Conservation (phyloP, 2,329 filamentous ascomycete species). For the Sarocladiaceae sp. region DNA sequence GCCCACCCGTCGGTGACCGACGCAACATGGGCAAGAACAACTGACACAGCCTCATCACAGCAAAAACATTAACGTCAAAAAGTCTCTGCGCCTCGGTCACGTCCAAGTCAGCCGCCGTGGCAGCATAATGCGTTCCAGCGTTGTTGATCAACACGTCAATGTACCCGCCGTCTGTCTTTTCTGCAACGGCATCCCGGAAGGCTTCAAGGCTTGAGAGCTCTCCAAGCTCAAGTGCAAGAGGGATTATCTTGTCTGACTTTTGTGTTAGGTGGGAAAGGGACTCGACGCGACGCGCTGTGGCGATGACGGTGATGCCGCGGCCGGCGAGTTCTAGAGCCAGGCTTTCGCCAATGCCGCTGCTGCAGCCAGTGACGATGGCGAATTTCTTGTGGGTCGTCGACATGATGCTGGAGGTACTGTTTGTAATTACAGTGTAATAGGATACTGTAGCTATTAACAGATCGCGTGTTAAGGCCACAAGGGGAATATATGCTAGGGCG, state of each 20-base stretch:
- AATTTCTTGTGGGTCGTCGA: background rate
- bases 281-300: constrained; percentile 12
- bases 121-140: constrained; percentile 14
- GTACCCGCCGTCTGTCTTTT: constrained; percentile 12
- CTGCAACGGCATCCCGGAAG: constrained; percentile 9
- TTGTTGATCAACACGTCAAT: constrained; percentile 15
- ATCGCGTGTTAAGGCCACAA: background rate
- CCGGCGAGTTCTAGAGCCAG: constrained; percentile 11
- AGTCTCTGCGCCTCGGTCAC: constrained; percentile 11
- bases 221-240: constrained; percentile 13
- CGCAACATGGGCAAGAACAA: constrained; percentile 13
- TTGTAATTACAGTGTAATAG: too few species aligned
- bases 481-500: background rate
- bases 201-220: background rate
- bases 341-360: constrained; percentile 14
- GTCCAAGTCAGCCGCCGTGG: constrained; percentile 13
- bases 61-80: constrained; percentile 14
- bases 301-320: constrained; percentile 13
- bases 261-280: constrained; percentile 13
- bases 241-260: constrained; percentile 13
- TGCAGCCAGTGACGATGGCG: constrained; percentile 14
- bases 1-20: constrained; percentile 6
- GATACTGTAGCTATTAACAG: too few species aligned
- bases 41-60: constrained; percentile 15
- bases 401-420: too few species aligned